Percentiles rank a stretch among this genome's conserved stretches.
phyloP scores from a whole-genome alignment of 257 asterid species.

The Nicotiana tabacum region DNA sequence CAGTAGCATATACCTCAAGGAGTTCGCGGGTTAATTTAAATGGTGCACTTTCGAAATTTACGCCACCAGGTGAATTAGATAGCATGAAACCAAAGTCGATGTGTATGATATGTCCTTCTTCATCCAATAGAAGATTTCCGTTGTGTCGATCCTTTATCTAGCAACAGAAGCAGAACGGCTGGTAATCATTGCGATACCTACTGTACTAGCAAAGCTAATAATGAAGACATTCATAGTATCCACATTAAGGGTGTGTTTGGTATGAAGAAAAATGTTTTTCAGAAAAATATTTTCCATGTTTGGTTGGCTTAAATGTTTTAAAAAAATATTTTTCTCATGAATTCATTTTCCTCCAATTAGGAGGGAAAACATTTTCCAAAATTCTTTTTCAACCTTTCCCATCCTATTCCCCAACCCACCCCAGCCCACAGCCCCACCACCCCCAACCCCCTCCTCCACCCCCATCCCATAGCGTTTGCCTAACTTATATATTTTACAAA shows the following conservation, averaged over 20 bases:
- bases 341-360: too few relatives aligned
- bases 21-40: conserved; percentile 97
- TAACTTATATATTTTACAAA: too few relatives aligned
- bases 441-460: too few relatives aligned
- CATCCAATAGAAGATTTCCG: conserved; percentile 96
- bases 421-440: too few relatives aligned
- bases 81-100: conserved; percentile 99
- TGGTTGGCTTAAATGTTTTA: too few relatives aligned
- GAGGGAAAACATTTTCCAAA: too few relatives aligned
- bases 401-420: too few relatives aligned
- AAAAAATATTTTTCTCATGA: too few relatives aligned
- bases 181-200: background rate
- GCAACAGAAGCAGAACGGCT: conserved; percentile 2
- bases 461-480: too few relatives aligned
- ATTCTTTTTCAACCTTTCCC: too few relatives aligned
- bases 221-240: background rate
- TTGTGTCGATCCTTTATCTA: conserved; percentile 97
- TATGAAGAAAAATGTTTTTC: too few relatives aligned
- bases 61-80: conserved; percentile 99
- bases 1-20: conserved; percentile 62
- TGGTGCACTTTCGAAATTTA: conserved; percentile 98
- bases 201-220: conserved; percentile 2
- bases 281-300: too few relatives aligned
- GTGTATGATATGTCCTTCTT: conserved; percentile 98
- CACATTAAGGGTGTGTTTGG: background rate